Base-by-base conservation (phyloP, 1,284 basidiomycete genomes). In the Irpex rosettiformis region DNA sequence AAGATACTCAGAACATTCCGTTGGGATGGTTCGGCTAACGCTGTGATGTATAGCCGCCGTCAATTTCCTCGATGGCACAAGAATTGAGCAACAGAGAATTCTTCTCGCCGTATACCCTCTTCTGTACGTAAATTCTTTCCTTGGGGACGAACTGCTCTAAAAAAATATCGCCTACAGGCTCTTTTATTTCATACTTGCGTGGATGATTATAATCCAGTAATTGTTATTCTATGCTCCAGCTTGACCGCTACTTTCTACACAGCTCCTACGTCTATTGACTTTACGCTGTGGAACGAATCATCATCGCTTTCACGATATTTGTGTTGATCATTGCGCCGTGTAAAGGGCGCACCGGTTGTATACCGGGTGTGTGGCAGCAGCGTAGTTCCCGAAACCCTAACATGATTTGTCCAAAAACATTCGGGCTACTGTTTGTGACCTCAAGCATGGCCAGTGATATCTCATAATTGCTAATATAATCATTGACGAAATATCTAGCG, bases 1-100 rank as follows among this genome's bases (percentile, higher is more conserved):
- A 68, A 66, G 81, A 76, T 13, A 24, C 25, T 30, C n/a, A 13
- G 52, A 28, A 28, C 54, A 45, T 43, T 18, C 30, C 58, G 22
- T 62, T 40, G 10, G 6, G 8, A 33, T 16, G 16, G 30, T 33
- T 33, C 30, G 16, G 8, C 16, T 16, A 33, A 33, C 30, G 30
- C 30, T 7, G 16, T 27, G 16, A 42, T 60, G 57, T 57, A 21
- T 58, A 97, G 94, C 94, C 1, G 90, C 94, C 29, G 88, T 96
- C 58, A 96, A 96, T 73, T 97, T 97, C 75, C 80, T 97, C 66
- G 93, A 93, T 66, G 94, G 95, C 6, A 96, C 94, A 0, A 90
- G 91, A 75, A 89, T 98, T 62, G 93, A 94, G 61, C 89, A 88
- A 64, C 90, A 91, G 62, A 83, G 94, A 37, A 91, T 93, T 55